Conservation (phyloP, 768 basidiomycete genomes). For the Hericium coralloides region DNA sequence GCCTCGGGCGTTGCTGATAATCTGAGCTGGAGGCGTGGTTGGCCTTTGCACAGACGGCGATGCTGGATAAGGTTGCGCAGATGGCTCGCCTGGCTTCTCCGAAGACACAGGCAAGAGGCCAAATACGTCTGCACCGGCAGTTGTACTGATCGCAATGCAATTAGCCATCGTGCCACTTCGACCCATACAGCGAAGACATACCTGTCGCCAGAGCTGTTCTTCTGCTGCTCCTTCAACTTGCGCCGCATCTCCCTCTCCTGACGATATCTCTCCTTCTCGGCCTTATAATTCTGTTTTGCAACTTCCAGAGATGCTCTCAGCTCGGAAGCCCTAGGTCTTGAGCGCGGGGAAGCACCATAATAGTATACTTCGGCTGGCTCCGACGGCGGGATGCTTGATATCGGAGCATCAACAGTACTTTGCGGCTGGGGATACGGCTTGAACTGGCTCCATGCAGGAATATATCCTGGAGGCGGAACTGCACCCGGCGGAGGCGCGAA, state of each 20-base stretch:
- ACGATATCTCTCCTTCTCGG: slow-evolving; percentile 63
- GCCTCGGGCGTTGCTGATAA: slow-evolving; percentile 55
- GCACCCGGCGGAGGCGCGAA: neutral
- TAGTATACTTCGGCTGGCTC: slow-evolving; percentile 12
- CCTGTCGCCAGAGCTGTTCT: slow-evolving; percentile 2
- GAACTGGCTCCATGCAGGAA: slow-evolving; percentile 11
- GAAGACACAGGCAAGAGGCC: neutral
- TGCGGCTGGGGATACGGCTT: slow-evolving; percentile 5
- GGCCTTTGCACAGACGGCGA: neutral
- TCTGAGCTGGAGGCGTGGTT: slow-evolving; percentile 20
- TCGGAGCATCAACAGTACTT: neutral
- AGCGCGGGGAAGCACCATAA: slow-evolving; percentile 7
- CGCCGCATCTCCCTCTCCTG: slow-evolving; percentile 40
- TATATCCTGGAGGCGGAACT: neutral
- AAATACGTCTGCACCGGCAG: neutral
- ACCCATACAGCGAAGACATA: neutral
- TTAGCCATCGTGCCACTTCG: neutral
- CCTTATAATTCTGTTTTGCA: slow-evolving; percentile 60
- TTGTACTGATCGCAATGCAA: neutral
- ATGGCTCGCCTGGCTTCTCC: neutral
- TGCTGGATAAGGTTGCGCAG: neutral
- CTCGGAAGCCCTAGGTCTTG: slow-evolving; percentile 4
- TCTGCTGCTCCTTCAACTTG: neutral
- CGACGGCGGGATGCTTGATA: neutral
- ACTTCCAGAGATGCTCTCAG: slow-evolving; percentile 38